These are phyloP conservation scores for Trypanosoma vivax DNA, from an alignment of 208 protist genomes.

Conservation along the genomic window DNA sequence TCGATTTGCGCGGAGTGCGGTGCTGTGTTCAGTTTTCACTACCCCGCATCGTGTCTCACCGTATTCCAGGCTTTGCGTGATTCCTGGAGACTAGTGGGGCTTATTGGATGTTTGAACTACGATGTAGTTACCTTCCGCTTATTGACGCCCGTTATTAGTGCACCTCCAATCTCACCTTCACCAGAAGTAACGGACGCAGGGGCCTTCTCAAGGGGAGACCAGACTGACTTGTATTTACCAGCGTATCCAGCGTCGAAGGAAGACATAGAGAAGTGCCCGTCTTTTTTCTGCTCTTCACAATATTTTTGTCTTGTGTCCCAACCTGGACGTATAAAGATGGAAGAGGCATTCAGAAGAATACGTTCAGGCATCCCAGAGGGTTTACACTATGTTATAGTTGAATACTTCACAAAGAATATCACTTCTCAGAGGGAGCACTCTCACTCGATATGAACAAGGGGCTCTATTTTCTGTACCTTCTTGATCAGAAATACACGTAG, in stretches of 20 bases:
- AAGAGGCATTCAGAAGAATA: conserved; percentile 17
- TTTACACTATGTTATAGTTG: conserved; percentile 17
- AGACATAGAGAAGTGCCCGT: conserved; percentile 2
- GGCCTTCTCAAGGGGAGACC: neutral
- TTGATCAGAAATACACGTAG: too few relatives aligned
- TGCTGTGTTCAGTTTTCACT: conserved; percentile 7
- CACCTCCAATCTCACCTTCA: neutral
- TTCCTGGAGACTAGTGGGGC: conserved; percentile 7
- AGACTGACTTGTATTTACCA: neutral
- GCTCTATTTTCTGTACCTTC: too few relatives aligned
- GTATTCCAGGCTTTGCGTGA: conserved; percentile 20
- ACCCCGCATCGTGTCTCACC: conserved; percentile 8
- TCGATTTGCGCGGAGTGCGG: neutral
- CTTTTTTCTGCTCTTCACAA: conserved; percentile 18
- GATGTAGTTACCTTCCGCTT: conserved; percentile 15
- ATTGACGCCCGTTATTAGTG: conserved; percentile 3
- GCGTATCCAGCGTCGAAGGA: conserved; percentile 6
- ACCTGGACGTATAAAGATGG: conserved; percentile 1
- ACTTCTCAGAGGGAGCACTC: neutral
- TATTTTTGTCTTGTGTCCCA: conserved; percentile 16
- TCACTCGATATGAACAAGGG: too few relatives aligned
- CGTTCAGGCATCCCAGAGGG: conserved; percentile 1
- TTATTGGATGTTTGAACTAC: conserved; percentile 8
- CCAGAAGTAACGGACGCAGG: neutral
- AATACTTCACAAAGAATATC: conserved; percentile 13